phyloP scores from a whole-genome alignment of 2,329 filamentous ascomycete species.

The Trichophyton mentagrophytes region DNA sequence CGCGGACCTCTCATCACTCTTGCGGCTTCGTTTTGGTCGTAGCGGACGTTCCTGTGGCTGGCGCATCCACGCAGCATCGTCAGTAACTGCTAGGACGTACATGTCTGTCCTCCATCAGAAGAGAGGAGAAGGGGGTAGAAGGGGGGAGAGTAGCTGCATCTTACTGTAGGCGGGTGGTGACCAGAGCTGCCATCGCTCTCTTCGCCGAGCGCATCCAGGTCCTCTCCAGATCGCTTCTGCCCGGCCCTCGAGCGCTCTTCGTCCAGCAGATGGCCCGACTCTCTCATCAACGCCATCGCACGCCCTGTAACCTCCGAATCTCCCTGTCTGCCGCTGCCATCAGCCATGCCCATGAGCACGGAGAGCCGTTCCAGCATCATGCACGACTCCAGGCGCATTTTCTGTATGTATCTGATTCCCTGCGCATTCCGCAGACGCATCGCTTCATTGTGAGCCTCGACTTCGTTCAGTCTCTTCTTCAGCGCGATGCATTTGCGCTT shows the following conservation, averaged over 20 bases:
- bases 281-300: slow-evolving; percentile 24
- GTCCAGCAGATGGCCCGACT: slow-evolving; percentile 10
- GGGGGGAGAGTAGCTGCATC: slow-evolving; percentile 1
- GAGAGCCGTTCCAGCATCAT: slow-evolving; percentile 32
- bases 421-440: slow-evolving; percentile 66
- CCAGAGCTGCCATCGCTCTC: slow-evolving; percentile 34
- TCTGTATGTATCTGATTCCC: slow-evolving; percentile 74
- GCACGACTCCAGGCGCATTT: slow-evolving; percentile 57
- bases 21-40: slow-evolving; percentile 32
- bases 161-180: slow-evolving; percentile 32
- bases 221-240: slow-evolving; percentile 12
- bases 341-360: slow-evolving; percentile 31
- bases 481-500: slow-evolving; percentile 92
- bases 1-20: slow-evolving; percentile 21
- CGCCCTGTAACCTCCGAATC: slow-evolving; percentile 26
- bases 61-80: neutral
- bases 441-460: slow-evolving; percentile 81
- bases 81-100: neutral
- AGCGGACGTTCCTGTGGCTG: slow-evolving; percentile 37
- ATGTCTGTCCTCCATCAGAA: too few relatives aligned
- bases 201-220: slow-evolving; percentile 25
- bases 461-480: slow-evolving; percentile 79
- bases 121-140: too few relatives aligned
- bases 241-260: slow-evolving; percentile 8
- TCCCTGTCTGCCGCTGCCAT: slow-evolving; percentile 16